phyloP scores from a whole-genome alignment of 2,329 filamentous ascomycete species.

The Talaromyces sp. region DNA sequence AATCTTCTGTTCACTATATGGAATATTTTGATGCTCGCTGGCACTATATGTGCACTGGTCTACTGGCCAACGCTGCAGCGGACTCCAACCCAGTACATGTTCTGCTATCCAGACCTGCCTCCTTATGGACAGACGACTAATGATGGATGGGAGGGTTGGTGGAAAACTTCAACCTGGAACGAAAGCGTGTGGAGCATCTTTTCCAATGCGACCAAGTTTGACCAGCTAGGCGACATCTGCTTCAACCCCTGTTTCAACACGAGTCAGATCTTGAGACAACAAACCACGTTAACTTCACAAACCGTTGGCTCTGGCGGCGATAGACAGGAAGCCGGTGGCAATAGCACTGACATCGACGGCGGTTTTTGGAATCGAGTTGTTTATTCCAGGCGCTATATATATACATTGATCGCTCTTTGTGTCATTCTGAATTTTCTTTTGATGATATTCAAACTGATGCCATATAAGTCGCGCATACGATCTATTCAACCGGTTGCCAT shows the following conservation, averaged over 20 bases:
- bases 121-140: slow-evolving; percentile 16
- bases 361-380: neutral
- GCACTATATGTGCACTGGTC: slow-evolving; percentile 23
- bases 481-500: neutral
- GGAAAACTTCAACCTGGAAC: slow-evolving; percentile 25
- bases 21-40: slow-evolving; percentile 27
- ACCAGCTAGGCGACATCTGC: slow-evolving; percentile 21
- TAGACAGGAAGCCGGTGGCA: neutral
- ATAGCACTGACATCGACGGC: neutral
- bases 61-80: slow-evolving; percentile 17
- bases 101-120: slow-evolving; percentile 23
- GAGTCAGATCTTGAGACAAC: neutral
- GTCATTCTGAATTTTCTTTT: neutral
- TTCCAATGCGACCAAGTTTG: slow-evolving; percentile 16
- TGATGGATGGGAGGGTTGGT: slow-evolving; percentile 22
- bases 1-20: slow-evolving; percentile 24
- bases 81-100: slow-evolving; percentile 23
- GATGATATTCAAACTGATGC: neutral
- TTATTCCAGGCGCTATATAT: neutral
- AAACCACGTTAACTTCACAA: neutral
- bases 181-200: slow-evolving; percentile 24
- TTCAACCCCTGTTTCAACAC: slow-evolving; percentile 26
- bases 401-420: neutral
- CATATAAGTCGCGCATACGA: neutral
- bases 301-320: neutral